These are phyloP conservation scores for Blastomyces percursus DNA, from an alignment of 2,329 filamentous ascomycete genomes.

Conservation along the genomic window DNA sequence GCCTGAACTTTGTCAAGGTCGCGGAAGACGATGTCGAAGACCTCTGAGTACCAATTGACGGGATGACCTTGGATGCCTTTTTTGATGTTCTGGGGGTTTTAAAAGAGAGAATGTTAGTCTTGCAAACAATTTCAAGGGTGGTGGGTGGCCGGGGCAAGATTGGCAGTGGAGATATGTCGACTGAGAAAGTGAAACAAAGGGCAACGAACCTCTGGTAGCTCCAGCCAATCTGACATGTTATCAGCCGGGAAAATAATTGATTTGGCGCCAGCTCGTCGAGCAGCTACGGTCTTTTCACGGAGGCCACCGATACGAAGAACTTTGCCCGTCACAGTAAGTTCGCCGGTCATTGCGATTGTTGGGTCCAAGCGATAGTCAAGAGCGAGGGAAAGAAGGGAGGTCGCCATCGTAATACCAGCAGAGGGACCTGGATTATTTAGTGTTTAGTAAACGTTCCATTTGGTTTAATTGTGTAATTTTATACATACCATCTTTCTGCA, in stretches of 20 bases:
- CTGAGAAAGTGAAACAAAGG: slow-evolving; percentile 1
- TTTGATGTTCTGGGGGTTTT: slow-evolving; percentile 73
- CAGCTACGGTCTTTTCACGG: slow-evolving; percentile 94
- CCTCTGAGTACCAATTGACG: slow-evolving; percentile 85
- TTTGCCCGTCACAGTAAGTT: slow-evolving; percentile 93
- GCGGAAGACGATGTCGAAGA: slow-evolving; percentile 85
- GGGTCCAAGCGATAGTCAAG: slow-evolving; percentile 68
- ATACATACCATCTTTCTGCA: slow-evolving; percentile 68
- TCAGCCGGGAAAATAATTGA: slow-evolving; percentile 92
- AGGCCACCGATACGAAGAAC: slow-evolving; percentile 88
- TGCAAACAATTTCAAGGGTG: neutral
- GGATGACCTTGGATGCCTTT: slow-evolving; percentile 85
- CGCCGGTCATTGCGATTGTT: slow-evolving; percentile 93
- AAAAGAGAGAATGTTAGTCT: neutral
- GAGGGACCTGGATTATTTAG: slow-evolving; percentile 47
- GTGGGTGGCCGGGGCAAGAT: neutral
- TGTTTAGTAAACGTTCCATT: slow-evolving; percentile 8
- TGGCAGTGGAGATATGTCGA: neutral
- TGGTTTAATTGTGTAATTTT: neutral
- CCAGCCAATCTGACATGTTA: slow-evolving; percentile 94
- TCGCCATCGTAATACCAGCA: slow-evolving; percentile 98
- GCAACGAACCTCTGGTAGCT: slow-evolving; percentile 77
- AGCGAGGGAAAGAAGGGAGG: slow-evolving; percentile 73
- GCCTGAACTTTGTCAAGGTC: slow-evolving; percentile 61
- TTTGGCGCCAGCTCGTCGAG: slow-evolving; percentile 79